Conservation (phyloP, 148 eudicot genomes). For the Simmondsia chinensis region DNA sequence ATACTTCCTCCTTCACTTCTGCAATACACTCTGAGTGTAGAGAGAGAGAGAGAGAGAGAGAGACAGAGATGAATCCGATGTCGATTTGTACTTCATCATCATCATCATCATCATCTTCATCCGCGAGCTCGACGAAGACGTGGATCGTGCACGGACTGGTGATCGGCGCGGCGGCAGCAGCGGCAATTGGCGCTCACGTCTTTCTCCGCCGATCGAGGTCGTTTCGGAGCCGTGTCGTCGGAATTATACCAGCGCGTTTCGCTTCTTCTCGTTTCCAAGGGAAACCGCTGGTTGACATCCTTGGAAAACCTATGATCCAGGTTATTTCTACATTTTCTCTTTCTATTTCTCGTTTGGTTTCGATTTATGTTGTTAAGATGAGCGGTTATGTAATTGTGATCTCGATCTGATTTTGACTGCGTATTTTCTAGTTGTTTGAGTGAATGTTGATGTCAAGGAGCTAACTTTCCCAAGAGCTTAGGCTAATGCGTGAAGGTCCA, state of each 20-base stretch:
- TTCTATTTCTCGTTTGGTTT: neutral
- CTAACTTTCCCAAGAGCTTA: no score
- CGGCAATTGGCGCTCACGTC: slow-evolving; percentile 46
- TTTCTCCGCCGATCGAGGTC: slow-evolving; percentile 30
- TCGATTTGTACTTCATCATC: slow-evolving; percentile 20
- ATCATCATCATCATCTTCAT: slow-evolving; percentile 22
- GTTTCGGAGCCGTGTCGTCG: slow-evolving; percentile 70
- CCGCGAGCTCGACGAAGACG: slow-evolving; percentile 29
- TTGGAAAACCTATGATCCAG: slow-evolving; percentile 98
- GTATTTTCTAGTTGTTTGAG: no score
- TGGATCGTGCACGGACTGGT: slow-evolving; percentile 51
- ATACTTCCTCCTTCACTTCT: no score
- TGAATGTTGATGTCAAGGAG: no score
- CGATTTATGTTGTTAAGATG: neutral
- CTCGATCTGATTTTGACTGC: neutral
- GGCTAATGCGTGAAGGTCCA: no score
- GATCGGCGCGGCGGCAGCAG: slow-evolving; percentile 44
- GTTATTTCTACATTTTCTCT: slow-evolving; percentile 3
- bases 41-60: no score
- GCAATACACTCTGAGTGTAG: no score
- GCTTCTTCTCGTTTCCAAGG: slow-evolving; percentile 86
- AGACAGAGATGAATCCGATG: no score
- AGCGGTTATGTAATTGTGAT: neutral
- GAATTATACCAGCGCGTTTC: slow-evolving; percentile 81
- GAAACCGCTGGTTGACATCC: slow-evolving; percentile 82